These are phyloP conservation scores for Erythrophleum ivorense DNA, from an alignment of 331 rosid species.

Conservation along the genomic window DNA sequence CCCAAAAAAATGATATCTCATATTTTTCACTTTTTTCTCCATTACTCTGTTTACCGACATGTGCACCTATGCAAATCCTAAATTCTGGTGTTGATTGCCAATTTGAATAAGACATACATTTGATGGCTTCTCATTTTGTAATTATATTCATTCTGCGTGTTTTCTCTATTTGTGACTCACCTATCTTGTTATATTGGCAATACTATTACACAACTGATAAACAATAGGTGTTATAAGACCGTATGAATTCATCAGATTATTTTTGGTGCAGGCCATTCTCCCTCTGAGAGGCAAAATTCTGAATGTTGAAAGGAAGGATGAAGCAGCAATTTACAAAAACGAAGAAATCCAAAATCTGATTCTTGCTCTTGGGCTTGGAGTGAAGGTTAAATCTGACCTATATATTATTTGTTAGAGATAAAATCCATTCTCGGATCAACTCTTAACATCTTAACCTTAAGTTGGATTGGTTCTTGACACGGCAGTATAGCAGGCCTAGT, in stretches of 20 bases:
- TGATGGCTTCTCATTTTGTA: not conserved
- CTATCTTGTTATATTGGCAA: constrained; percentile 3
- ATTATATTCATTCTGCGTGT: not conserved
- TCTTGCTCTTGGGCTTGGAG: constrained; percentile 96
- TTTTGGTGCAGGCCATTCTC: constrained; percentile 89
- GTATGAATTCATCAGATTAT: constrained; percentile 20
- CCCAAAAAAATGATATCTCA: not conserved
- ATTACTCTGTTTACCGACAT: constrained; percentile 21
- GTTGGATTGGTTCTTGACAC: not conserved
- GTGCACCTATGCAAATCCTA: not conserved
- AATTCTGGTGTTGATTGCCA: not conserved
- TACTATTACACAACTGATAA: constrained; percentile 18
- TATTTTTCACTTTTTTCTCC: not conserved
- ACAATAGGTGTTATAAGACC: constrained; percentile 18
- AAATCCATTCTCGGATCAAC: not conserved
- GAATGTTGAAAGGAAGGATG: constrained; percentile 93
- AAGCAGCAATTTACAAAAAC: constrained; percentile 97
- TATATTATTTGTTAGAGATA: constrained; percentile 1
- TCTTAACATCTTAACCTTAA: not conserved
- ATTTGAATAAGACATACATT: not conserved
- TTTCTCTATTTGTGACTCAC: not conserved
- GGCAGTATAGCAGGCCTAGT: not conserved
- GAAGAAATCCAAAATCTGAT: constrained; percentile 95
- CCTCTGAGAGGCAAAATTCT: constrained; percentile 97
- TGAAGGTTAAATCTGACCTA: constrained; percentile 66